Percentiles rank a stretch among this genome's conserved stretches.
Conservation (phyloP, 2,329 filamentous ascomycete genomes). For the Shiraia bambusicola region DNA sequence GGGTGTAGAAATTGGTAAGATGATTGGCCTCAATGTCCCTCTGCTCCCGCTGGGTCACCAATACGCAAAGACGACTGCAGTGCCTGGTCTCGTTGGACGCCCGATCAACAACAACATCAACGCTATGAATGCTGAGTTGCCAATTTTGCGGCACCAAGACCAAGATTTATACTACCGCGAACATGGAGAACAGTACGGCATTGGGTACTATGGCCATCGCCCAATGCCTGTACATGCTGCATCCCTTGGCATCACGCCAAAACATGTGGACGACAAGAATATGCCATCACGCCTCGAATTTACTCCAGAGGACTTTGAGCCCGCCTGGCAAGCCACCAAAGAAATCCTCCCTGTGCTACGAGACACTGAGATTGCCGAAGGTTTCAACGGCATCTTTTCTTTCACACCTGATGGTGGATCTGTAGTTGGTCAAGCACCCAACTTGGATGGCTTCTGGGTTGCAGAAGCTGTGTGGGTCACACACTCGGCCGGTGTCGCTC, state of each 20-base stretch:
- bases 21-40: conserved; percentile 61
- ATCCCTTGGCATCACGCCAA: conserved; percentile 55
- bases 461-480: conserved; percentile 69
- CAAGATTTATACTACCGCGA: conserved; percentile 66
- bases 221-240: conserved; percentile 62
- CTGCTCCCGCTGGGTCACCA: conserved; percentile 64
- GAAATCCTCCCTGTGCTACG: conserved; percentile 57
- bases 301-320: conserved; percentile 60
- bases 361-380: conserved; percentile 56
- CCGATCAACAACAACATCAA: conserved; percentile 47
- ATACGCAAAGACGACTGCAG: conserved; percentile 62
- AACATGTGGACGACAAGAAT: conserved; percentile 58
- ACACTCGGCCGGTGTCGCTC: conserved; percentile 64
- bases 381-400: conserved; percentile 67
- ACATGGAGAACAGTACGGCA: conserved; percentile 63
- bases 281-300: conserved; percentile 66
- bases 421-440: conserved; percentile 59
- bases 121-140: conserved; percentile 53
- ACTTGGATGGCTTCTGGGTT: conserved; percentile 63
- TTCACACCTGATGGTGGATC: conserved; percentile 66
- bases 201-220: conserved; percentile 65
- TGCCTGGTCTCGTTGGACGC: conserved; percentile 49
- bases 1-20: conserved; percentile 65
- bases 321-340: conserved; percentile 60
- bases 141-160: conserved; percentile 65